Evolutionary conservation across 78 protist species (phyloP).

Genomic region (Chrysochromulina tobinii): DNA sequence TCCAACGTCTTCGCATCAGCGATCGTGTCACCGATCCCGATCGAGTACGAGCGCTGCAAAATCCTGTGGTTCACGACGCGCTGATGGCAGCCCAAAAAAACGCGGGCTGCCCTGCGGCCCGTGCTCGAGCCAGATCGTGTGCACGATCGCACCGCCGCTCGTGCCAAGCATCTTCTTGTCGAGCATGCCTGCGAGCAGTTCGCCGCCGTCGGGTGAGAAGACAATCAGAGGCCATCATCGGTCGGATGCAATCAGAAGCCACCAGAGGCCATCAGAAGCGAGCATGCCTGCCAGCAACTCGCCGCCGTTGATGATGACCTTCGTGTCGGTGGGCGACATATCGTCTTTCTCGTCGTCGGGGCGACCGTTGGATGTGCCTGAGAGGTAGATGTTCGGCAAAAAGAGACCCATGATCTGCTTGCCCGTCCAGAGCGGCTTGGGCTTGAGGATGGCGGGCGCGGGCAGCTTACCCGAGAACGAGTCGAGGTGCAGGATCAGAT

Average conservation of each 20-base stretch:
- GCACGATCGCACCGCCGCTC: constrained; percentile 73
- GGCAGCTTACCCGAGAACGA: constrained; percentile 91
- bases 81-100: not conserved
- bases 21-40: constrained; percentile 95
- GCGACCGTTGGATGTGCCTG: constrained; percentile 29
- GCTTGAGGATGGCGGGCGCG: constrained; percentile 97
- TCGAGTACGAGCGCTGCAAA: constrained; percentile 26
- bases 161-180: constrained; percentile 82
- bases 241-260: too few species aligned
- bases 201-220: constrained; percentile 8
- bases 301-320: constrained; percentile 87
- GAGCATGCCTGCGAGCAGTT: constrained; percentile 86
- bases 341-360: constrained; percentile 56
- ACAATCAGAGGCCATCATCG: too few species aligned
- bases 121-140: constrained; percentile 85
- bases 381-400: constrained; percentile 80
- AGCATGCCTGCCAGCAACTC: constrained; percentile 84
- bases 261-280: too few species aligned
- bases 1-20: constrained; percentile 85
- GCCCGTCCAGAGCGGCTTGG: constrained; percentile 98
- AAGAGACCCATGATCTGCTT: constrained; percentile 93
- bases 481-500: constrained; percentile 90
- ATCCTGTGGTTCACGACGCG: constrained; percentile 91
- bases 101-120: constrained; percentile 74
- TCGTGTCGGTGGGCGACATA: constrained; percentile 77